phyloP scores from a whole-genome alignment of 352 stramenopile genomes.

The Vaucheria bursata region DNA sequence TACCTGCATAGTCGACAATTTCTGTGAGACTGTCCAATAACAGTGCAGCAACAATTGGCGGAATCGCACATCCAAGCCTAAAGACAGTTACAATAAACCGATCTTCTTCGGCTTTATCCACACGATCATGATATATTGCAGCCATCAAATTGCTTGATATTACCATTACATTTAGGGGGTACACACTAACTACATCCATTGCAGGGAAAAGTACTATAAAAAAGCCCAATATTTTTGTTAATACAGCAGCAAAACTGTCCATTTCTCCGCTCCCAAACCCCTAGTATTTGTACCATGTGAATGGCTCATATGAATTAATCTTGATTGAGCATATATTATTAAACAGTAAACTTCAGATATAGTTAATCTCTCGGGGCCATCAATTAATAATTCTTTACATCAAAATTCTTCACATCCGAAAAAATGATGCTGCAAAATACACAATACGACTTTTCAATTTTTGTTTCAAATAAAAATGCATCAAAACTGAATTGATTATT shows the following conservation, averaged over 20 bases:
- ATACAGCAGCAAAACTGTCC: background rate
- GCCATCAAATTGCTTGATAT: slow-evolving; percentile 48
- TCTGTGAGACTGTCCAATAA: slow-evolving; percentile 26
- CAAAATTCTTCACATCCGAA: no score
- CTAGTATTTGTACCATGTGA: no score
- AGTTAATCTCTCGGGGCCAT: no score
- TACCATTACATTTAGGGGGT: slow-evolving; percentile 10
- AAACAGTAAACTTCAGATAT: no score
- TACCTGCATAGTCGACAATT: slow-evolving; percentile 45
- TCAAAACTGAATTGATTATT: no score
- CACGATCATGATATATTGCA: slow-evolving; percentile 41
- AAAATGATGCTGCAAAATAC: no score
- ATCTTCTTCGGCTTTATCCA: slow-evolving; percentile 26
- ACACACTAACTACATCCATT: background rate
- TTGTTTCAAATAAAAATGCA: no score
- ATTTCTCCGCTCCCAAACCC: background rate
- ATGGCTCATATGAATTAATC: no score
- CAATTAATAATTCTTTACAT: no score
- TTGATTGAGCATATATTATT: no score
- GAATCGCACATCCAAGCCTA: slow-evolving; percentile 24
- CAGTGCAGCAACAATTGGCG: slow-evolving; percentile 32
- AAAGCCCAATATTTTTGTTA: slow-evolving; percentile 28
- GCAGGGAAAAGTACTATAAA: slow-evolving; percentile 29
- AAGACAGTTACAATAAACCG: slow-evolving; percentile 29
- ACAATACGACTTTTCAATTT: no score